Base-by-base conservation (phyloP, 495 filamentous ascomycete species). In the Neurospora africana region DNA sequence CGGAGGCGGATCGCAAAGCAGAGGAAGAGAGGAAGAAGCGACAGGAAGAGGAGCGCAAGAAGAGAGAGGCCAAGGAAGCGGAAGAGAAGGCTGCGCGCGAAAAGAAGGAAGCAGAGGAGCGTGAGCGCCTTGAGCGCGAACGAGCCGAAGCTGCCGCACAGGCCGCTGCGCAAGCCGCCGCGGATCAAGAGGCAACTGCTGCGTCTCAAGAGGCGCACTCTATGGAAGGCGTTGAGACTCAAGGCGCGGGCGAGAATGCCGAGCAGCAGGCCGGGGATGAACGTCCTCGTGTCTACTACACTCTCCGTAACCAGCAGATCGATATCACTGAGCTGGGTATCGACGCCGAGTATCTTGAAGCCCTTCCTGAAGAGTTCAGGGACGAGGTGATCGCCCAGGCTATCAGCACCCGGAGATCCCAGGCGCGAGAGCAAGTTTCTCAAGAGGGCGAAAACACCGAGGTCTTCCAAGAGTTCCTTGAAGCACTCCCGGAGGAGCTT, bases 241-340 rank as follows among this genome's bases (percentile, higher is more conserved):
- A 87, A 17, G 83, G 85, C 36, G 74, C 79, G 21, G 23, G 69
- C 13, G 75, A 78, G 38, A 77, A 80, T 39, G 72, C 76, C 11
- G 77, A 82, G 44, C 78, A 79, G 11, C 77, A 81, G 41, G 43
- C 73, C n/a, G 69, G 69, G 10, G 68, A 74, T 15, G 71, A 75
- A 17, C 84, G 83, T 33, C 78, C 84, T 44, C 92, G 92, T 17
- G 86, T 95, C 68, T 87, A 86, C 68, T 94, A 91, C 8, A 94
- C 87, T 1, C 92, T 99, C 70, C 88, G 93, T 74, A 94, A 93
- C 36, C 89, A 90, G 67, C 87, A 92, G 70, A 84, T 97, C 67
- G 95, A 99, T 78, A 95, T 99, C 70, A 98, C 95, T 5, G 91
- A 89, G 35, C 87, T 99, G 75, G 94, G 94, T 72, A 98, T 99